Percentiles rank a stretch among this genome's conserved stretches.
phyloP scores from a whole-genome alignment of 2,329 filamentous ascomycete species.

The Neurospora sp. region DNA sequence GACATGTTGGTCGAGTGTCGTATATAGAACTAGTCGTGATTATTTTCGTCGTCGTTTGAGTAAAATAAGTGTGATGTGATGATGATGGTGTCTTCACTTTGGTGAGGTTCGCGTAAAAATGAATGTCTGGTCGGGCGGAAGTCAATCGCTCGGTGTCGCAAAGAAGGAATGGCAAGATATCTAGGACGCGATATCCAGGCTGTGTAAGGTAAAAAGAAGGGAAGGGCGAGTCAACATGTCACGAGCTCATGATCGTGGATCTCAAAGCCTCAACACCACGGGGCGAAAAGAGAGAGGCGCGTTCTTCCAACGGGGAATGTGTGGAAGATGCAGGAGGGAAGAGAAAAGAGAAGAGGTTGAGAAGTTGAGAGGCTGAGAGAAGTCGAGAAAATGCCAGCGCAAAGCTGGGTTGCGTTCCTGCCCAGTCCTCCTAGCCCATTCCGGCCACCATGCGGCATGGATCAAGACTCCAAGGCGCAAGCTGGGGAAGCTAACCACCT shows the following conservation, averaged over 20 bases:
- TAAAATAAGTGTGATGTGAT: not conserved
- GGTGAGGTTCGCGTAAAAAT: not conserved
- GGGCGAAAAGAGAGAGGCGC: not conserved
- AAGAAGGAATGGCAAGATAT: not conserved
- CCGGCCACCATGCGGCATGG: not conserved
- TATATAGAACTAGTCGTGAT: not conserved
- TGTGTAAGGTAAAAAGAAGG: not conserved
- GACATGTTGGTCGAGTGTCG: not conserved
- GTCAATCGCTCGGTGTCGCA: not conserved
- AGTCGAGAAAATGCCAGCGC: slow-evolving; percentile 2
- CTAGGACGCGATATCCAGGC: not conserved
- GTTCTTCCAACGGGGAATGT: not conserved
- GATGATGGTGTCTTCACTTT: not conserved
- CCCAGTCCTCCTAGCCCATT: not conserved
- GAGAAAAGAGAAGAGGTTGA: not conserved
- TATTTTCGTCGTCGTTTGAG: not conserved
- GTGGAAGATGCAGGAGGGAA: not conserved
- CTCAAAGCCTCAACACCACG: not conserved
- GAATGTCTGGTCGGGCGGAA: not conserved
- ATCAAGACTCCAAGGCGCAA: not conserved
- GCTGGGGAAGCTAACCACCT: not conserved
- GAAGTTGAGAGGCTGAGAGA: slow-evolving; percentile 7
- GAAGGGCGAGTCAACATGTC: not conserved
- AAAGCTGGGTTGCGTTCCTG: not conserved
- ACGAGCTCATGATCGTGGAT: not conserved